Base-by-base conservation (phyloP, 345 rosid genomes). In the Arabidopsis suecica region DNA sequence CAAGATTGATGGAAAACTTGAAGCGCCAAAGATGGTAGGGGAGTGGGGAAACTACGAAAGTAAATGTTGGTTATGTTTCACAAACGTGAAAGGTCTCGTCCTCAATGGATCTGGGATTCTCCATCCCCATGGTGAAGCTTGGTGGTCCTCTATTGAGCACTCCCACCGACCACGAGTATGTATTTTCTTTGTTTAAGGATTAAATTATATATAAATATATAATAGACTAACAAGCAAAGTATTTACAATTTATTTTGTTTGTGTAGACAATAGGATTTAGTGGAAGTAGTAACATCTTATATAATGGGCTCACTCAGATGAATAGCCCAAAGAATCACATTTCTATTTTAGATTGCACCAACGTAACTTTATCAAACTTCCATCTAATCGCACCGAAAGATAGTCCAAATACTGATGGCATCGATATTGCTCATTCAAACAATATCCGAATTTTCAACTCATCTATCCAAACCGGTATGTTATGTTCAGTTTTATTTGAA, bases 391-490 rank as follows among this genome's bases (percentile, higher is more conserved):
- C 85, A 16, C 88, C 89, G 0, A 57, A 0, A 3, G 7, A 75
- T 1, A 84, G 85, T 47, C 89, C 81, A 10, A 87, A 85, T 40
- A 83, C 86, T 0, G 89, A 87, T 51, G 91, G 88, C 30, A 76
- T 85, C 16, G 82, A 84, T 61, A 53, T 87, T 4, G 0, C 75
- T 6, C 0, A 0, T 6, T 82, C 89, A 9, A 69, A 58, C 58
- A 10, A 77, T 2, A 57, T 87, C 22, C 5, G 18, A 2, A 69
- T 83, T 14, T 28, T 22, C 0, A 58, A 74, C 59, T 70, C 83
- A 13, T 16, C 37, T 9, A 84, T 85, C 33, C 53, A 53, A 77
- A 77, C 85, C 2, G 89, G 91, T 83, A 74, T 5, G 20, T 6
- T 13, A 13, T n/a, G 12, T 32, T n/a, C 9, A n/a, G 1, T 57